phyloP scores from a whole-genome alignment of 495 filamentous ascomycete genomes.

The Talaromyces trachyspermus region DNA sequence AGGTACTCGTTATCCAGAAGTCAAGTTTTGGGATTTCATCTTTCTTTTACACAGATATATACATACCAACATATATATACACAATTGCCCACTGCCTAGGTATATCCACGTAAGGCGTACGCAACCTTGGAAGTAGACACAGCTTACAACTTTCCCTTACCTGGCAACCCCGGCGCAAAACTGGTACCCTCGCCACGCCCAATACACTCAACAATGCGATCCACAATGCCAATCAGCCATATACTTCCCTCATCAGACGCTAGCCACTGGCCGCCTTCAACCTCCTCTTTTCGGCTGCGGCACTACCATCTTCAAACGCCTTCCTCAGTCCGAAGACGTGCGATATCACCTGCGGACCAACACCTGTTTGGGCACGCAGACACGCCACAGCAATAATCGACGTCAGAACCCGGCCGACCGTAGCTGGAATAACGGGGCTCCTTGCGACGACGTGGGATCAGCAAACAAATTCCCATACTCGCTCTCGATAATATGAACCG shows the following conservation, averaged over 20 bases:
- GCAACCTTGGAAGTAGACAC: too few species aligned
- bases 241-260: constrained; percentile 64
- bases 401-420: constrained; percentile 55
- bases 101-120: too few species aligned
- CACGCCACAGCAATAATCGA: constrained; percentile 63
- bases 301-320: constrained; percentile 29
- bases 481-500: constrained; percentile 63
- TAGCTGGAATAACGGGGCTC: constrained; percentile 19
- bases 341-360: constrained; percentile 68
- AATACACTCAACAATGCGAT: constrained; percentile 59
- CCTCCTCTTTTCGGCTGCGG: constrained; percentile 39
- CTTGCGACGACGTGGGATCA: constrained; percentile 42
- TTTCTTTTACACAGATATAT: too few species aligned
- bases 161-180: constrained; percentile 52
- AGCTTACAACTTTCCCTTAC: constrained; percentile 45
- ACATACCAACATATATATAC: neutral
- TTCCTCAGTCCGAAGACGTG: constrained; percentile 32
- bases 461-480: constrained; percentile 66
- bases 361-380: constrained; percentile 65
- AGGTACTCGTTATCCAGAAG: too few species aligned
- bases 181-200: constrained; percentile 47
- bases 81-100: neutral
- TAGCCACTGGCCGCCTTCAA: constrained; percentile 54
- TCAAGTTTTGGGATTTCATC: too few species aligned
- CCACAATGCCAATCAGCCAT: constrained; percentile 65